Percentiles rank a stretch among this genome's conserved stretches.
phyloP scores from a whole-genome alignment of 257 asterid genomes.

The Solanum chilense region DNA sequence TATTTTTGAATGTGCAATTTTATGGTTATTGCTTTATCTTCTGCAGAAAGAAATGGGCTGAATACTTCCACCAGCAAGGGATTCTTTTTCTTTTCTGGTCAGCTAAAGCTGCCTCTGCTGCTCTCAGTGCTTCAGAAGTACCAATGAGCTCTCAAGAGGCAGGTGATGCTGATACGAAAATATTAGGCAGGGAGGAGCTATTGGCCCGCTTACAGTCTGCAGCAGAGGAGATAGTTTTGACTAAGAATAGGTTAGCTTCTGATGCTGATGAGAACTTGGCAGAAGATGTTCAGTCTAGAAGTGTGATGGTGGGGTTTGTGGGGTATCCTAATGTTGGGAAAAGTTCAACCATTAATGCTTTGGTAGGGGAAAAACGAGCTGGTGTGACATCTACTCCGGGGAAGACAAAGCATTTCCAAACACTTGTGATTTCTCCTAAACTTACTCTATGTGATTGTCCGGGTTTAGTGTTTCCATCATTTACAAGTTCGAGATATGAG shows the following conservation, averaged over 20 bases:
- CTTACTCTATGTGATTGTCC: slow-evolving; percentile 98
- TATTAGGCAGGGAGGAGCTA: slow-evolving; percentile 72
- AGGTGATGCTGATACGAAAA: slow-evolving; percentile 41
- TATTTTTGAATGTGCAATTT: background rate
- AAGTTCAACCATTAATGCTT: slow-evolving; percentile 94
- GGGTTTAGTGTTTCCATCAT: slow-evolving; percentile 92
- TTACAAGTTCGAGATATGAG: slow-evolving; percentile 92
- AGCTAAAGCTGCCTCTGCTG: slow-evolving; percentile 87
- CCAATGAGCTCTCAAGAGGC: slow-evolving; percentile 26
- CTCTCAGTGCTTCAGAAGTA: slow-evolving; percentile 10
- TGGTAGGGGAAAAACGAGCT: slow-evolving; percentile 84
- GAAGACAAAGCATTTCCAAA: slow-evolving; percentile 95
- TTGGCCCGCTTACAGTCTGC: slow-evolving; percentile 69
- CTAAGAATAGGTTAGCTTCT: slow-evolving; percentile 27
- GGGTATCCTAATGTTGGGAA: slow-evolving; percentile 99
- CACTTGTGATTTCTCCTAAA: slow-evolving; percentile 77
- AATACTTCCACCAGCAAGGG: slow-evolving; percentile 58
- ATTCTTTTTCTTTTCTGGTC: slow-evolving; percentile 96
- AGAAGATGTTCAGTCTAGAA: slow-evolving; percentile 6
- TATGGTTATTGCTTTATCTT: background rate
- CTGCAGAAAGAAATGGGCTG: slow-evolving; percentile 78
- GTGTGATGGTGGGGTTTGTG: slow-evolving; percentile 83
- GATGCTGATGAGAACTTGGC: slow-evolving; percentile 12
- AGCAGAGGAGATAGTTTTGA: slow-evolving; percentile 74
- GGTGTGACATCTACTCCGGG: slow-evolving; percentile 99